Conservation (phyloP, 805 yeast species). For the Candida caryicola region DNA sequence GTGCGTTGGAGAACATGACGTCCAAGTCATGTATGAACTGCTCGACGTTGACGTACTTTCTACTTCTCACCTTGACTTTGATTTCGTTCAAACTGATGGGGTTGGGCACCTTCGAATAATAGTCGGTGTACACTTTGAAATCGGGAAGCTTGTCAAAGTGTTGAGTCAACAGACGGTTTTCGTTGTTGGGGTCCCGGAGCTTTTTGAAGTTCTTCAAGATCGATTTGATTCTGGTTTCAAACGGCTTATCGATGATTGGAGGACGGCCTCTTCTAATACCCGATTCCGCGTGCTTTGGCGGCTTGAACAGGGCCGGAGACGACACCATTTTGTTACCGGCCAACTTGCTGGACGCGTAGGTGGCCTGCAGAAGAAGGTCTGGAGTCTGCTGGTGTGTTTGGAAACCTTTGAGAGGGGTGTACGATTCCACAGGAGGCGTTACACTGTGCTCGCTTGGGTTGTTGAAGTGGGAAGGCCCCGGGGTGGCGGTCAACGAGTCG, state of each 20-base stretch:
- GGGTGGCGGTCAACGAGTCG: neutral
- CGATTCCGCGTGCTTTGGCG: slow-evolving; percentile 20
- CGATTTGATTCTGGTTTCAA: slow-evolving; percentile 87
- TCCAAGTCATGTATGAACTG: slow-evolving; percentile 74
- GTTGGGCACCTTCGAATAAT: slow-evolving; percentile 50
- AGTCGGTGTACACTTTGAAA: slow-evolving; percentile 50
- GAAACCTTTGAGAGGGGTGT: slow-evolving; percentile 3
- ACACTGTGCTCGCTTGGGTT: slow-evolving; percentile 1
- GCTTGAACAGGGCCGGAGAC: slow-evolving; percentile 6
- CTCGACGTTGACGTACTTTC: slow-evolving; percentile 76
- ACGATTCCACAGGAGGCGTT: slow-evolving; percentile 5
- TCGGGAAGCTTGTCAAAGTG: slow-evolving; percentile 85
- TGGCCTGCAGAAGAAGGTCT: neutral
- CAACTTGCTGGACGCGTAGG: neutral
- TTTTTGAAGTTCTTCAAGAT: slow-evolving; percentile 79
- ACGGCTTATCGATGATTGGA: slow-evolving; percentile 86
- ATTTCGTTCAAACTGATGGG: slow-evolving; percentile 74
- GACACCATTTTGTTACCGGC: slow-evolving; percentile 1
- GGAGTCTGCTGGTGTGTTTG: slow-evolving; percentile 4
- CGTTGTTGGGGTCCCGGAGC: slow-evolving; percentile 51
- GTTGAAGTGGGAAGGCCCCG: neutral
- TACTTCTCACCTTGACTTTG: slow-evolving; percentile 77
- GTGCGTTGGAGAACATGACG: slow-evolving; percentile 71
- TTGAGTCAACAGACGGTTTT: slow-evolving; percentile 49
- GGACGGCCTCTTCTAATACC: slow-evolving; percentile 85